These are phyloP conservation scores for Dactylis glomerata DNA, from an alignment of 176 grass and related monocot genomes.

Conservation along the genomic window DNA sequence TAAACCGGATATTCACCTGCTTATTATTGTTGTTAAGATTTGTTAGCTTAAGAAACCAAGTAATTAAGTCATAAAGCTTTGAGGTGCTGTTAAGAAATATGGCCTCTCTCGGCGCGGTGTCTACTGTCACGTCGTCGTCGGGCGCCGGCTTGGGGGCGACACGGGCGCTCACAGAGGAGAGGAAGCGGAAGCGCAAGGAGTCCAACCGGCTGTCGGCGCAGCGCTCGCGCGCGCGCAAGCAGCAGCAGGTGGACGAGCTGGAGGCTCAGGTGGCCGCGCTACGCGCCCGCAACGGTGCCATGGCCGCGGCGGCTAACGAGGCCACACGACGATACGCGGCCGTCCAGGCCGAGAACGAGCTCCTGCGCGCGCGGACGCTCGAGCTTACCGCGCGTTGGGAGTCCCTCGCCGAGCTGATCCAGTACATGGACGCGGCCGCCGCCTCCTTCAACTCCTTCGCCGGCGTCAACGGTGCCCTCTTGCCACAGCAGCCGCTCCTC, in stretches of 20 bases:
- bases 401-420: conserved; percentile 25
- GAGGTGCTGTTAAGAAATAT: conserved; percentile 1
- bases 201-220: conserved; percentile 80
- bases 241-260: conserved; percentile 55
- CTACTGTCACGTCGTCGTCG: not conserved
- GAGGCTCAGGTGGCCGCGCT: conserved; percentile 34
- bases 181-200: conserved; percentile 70
- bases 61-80: conserved; percentile 6
- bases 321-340: conserved; percentile 18
- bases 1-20: not conserved
- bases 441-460: conserved; percentile 2
- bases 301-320: conserved; percentile 24
- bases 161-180: conserved; percentile 36
- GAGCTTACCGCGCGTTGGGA: conserved; percentile 52
- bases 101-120: conserved; percentile 35
- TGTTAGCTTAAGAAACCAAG: not conserved
- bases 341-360: conserved; percentile 52
- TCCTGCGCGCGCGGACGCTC: conserved; percentile 38
- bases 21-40: conserved; percentile 1
- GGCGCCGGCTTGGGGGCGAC: not conserved
- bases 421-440: conserved; percentile 26
- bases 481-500: not conserved
- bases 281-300: conserved; percentile 40
- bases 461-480: not conserved
- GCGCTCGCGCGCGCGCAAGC: conserved; percentile 65